Percentiles rank a stretch among this genome's conserved stretches.
These are phyloP conservation scores for Medicago truncatula DNA, from an alignment of 306 rosid species.

Conservation along the genomic window DNA sequence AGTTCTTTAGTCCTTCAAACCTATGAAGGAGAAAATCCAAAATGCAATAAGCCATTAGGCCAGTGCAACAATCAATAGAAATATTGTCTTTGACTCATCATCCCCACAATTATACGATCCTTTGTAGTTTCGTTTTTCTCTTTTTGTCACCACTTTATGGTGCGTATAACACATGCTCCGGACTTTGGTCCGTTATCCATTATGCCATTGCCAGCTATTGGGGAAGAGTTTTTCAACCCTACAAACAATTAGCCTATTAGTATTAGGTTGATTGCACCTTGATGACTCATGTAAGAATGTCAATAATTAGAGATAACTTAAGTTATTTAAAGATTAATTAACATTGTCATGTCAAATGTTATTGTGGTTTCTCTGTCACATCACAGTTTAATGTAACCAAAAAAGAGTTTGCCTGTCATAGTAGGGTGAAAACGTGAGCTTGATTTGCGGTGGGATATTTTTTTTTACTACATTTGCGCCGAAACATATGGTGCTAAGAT, in stretches of 20 bases:
- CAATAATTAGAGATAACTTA: neutral
- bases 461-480: slow-evolving; percentile 1
- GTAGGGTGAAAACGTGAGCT: slow-evolving; percentile 4
- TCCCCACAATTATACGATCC: neutral
- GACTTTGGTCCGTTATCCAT: neutral
- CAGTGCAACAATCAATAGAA: too few relatives aligned
- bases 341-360: slow-evolving; percentile 17
- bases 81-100: slow-evolving; percentile 21
- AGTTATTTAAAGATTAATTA: neutral
- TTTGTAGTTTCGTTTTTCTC: slow-evolving; percentile 13
- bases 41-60: too few relatives aligned
- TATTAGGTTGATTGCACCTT: slow-evolving; percentile 9
- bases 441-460: slow-evolving; percentile 41
- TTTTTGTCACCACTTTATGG: slow-evolving; percentile 13
- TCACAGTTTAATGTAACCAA: neutral
- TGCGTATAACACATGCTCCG: neutral
- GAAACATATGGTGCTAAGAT: neutral
- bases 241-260: neutral
- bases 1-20: too few relatives aligned
- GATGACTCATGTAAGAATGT: neutral
- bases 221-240: slow-evolving; percentile 19
- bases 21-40: too few relatives aligned
- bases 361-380: slow-evolving; percentile 28
- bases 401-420: slow-evolving; percentile 24
- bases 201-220: slow-evolving; percentile 27